These are phyloP conservation scores for Cladochytrium tenue DNA, from an alignment of 371 early-diverging fungal species.

Conservation along the genomic window DNA sequence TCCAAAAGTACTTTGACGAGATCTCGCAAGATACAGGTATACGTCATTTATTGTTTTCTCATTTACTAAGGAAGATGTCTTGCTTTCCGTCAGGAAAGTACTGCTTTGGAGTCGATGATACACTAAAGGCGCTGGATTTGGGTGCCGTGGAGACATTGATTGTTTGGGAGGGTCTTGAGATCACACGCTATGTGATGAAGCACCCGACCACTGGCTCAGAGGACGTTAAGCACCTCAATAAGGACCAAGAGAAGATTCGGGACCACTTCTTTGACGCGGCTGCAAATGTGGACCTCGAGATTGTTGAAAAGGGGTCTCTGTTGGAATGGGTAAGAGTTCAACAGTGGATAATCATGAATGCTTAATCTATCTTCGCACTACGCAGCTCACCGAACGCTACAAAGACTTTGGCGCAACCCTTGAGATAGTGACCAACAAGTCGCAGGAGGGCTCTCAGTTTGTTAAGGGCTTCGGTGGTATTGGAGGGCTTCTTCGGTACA, in stretches of 20 bases:
- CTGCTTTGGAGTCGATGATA: slow-evolving; percentile 94
- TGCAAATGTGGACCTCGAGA: slow-evolving; percentile 66
- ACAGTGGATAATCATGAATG: not conserved
- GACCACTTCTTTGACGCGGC: slow-evolving; percentile 59
- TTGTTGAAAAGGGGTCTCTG: slow-evolving; percentile 74
- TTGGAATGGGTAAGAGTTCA: slow-evolving; percentile 80
- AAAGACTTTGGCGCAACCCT: slow-evolving; percentile 91
- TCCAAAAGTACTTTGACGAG: slow-evolving; percentile 94
- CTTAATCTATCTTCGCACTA: not conserved
- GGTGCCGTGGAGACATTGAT: slow-evolving; percentile 96
- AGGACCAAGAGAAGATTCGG: slow-evolving; percentile 34
- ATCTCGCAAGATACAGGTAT: slow-evolving; percentile 81
- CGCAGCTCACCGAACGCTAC: slow-evolving; percentile 91
- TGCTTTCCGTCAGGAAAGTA: slow-evolving; percentile 70
- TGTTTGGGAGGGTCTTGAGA: slow-evolving; percentile 92
- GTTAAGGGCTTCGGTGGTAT: slow-evolving; percentile 99
- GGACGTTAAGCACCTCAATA: slow-evolving; percentile 68
- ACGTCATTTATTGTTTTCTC: not conserved
- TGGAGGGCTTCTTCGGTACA: slow-evolving; percentile 96
- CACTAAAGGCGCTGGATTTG: slow-evolving; percentile 90
- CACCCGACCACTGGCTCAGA: slow-evolving; percentile 70
- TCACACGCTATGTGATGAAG: slow-evolving; percentile 70
- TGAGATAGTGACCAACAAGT: slow-evolving; percentile 95
- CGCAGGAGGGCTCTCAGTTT: slow-evolving; percentile 98
- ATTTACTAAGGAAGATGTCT: not conserved